Evolutionary conservation across 2,329 filamentous ascomycete species (phyloP).

Genomic region (Ceratocystis papillata): DNA sequence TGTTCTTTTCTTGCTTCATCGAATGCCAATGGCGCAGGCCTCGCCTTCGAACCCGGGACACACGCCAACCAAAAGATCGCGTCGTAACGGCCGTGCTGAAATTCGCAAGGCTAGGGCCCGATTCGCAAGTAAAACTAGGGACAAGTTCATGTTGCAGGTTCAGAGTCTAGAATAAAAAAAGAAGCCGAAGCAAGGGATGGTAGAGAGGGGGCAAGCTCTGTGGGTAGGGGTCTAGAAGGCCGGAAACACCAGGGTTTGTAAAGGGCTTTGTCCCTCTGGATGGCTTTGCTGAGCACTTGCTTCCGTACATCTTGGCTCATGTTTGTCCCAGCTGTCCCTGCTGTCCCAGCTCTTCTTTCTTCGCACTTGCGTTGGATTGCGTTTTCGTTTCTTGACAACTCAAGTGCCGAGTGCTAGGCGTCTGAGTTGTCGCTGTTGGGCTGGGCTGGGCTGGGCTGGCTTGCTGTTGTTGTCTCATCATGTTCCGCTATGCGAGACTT

Average conservation of each 20-base stretch:
- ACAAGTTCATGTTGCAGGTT: not conserved
- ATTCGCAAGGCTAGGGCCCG: not conserved
- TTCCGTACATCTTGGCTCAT: not conserved
- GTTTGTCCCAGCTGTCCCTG: not conserved
- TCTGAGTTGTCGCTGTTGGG: not conserved
- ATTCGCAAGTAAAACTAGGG: not conserved
- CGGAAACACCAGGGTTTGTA: conserved; percentile 3
- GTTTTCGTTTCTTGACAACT: conserved; percentile 7
- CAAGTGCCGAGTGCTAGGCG: conserved; percentile 9
- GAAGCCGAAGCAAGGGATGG: conserved; percentile 6
- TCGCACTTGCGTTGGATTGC: conserved; percentile 8
- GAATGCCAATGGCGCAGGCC: not conserved
- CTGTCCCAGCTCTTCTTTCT: not conserved
- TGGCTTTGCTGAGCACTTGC: too few relatives aligned
- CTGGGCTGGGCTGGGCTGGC: not conserved
- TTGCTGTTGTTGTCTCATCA: not conserved
- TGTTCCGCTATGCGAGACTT: not conserved
- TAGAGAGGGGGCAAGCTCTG: not conserved
- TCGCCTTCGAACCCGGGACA: not conserved
- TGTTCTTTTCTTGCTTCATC: not conserved
- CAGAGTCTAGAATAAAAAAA: conserved; percentile 9
- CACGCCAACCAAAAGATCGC: not conserved
- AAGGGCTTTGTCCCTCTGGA: not conserved
- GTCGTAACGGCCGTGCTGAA: not conserved
- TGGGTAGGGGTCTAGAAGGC: not conserved